A percentile compares a stretch with the other conserved stretches of the same genome.
These are phyloP conservation scores for Aureobasidium sp. DNA, from an alignment of 2,329 filamentous ascomycete genomes.

Conservation along the genomic window DNA sequence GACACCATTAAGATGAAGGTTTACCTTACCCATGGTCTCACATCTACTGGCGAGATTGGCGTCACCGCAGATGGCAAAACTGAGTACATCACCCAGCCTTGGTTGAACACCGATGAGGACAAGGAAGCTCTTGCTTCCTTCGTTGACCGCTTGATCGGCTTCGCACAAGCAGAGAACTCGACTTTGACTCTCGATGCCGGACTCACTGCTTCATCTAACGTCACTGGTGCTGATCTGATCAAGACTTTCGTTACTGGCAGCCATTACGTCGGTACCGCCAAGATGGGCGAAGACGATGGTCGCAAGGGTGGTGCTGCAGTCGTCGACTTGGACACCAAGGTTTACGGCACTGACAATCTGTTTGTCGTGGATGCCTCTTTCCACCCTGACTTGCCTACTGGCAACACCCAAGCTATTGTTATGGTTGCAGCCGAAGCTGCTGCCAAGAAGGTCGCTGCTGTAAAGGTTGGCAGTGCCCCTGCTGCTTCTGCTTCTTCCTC, in stretches of 20 bases:
- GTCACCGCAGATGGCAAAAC: conserved; percentile 30
- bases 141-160: conserved; percentile 35
- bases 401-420: conserved; percentile 56
- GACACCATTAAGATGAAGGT: conserved; percentile 48
- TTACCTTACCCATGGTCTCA: conserved; percentile 48
- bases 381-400: conserved; percentile 57
- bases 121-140: conserved; percentile 35
- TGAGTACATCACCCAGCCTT: conserved; percentile 39
- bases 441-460: conserved; percentile 33
- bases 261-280: conserved; percentile 45
- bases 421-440: conserved; percentile 54
- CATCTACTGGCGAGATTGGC: conserved; percentile 32
- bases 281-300: conserved; percentile 51
- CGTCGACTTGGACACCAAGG: conserved; percentile 54
- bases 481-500: conserved; percentile 17
- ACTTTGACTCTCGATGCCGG: conserved; percentile 29
- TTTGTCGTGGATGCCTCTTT: conserved; percentile 52
- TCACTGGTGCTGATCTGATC: conserved; percentile 3
- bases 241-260: conserved; percentile 16
- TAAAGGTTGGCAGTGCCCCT: neutral
- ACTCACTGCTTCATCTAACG: conserved; percentile 21
- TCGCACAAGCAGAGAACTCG: conserved; percentile 28
- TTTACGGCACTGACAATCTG: conserved; percentile 38
- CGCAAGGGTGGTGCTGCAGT: conserved; percentile 48
- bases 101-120: conserved; percentile 40